Conservation (phyloP, 148 eudicot genomes). For the Polygonum maritimum region DNA sequence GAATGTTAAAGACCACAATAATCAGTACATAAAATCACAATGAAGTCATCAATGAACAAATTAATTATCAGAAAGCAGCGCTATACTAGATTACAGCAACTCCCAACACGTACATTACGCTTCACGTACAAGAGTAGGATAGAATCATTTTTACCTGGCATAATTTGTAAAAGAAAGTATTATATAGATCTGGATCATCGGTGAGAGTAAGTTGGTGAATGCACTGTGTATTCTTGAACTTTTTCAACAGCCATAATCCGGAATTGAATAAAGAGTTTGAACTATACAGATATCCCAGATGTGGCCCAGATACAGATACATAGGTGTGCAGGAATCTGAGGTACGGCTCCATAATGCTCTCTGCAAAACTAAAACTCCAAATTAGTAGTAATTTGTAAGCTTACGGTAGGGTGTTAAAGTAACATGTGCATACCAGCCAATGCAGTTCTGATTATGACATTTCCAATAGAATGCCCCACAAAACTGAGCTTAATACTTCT, state of each 20-base stretch:
- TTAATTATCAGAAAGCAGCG: not conserved
- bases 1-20: not conserved
- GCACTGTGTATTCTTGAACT: conserved; percentile 83
- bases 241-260: conserved; percentile 93
- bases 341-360: conserved; percentile 85
- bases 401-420: not conserved
- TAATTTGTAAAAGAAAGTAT: conserved; percentile 83
- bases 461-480: conserved; percentile 99
- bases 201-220: conserved; percentile 96
- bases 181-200: conserved; percentile 75
- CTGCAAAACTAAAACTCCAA: conserved; percentile 42
- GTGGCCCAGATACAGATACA: conserved; percentile 92
- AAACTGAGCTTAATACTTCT: conserved; percentile 82
- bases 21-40: not conserved
- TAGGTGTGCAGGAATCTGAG: conserved; percentile 80
- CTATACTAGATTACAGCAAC: not conserved
- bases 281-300: conserved; percentile 94
- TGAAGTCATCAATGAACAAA: not conserved
- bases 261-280: conserved; percentile 92
- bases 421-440: conserved; percentile 51
- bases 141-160: conserved; percentile 44
- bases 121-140: conserved; percentile 2
- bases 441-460: conserved; percentile 89
- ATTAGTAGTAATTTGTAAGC: conserved; percentile 19
- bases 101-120: not conserved